A percentile compares a stretch with the other conserved stretches of the same genome.
phyloP scores from a whole-genome alignment of 495 filamentous ascomycete species.

The Penicillium chermesinum region DNA sequence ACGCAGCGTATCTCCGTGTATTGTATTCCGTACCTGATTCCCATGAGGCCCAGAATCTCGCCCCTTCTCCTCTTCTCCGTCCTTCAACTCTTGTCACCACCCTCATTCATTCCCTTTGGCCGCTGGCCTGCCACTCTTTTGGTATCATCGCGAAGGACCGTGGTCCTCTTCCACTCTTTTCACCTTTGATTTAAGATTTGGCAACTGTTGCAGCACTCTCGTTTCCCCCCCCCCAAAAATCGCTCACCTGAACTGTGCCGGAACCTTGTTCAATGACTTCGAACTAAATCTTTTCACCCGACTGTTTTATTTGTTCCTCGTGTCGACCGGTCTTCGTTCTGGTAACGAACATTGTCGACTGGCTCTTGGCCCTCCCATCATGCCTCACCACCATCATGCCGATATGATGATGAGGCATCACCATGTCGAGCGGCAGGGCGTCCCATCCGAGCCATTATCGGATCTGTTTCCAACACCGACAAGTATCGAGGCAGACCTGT shows the following conservation, averaged over 20 bases:
- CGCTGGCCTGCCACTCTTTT: slow-evolving; percentile 33
- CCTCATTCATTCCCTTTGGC: slow-evolving; percentile 24
- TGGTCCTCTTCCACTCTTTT: slow-evolving; percentile 32
- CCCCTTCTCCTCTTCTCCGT: slow-evolving; percentile 23
- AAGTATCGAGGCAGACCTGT: slow-evolving; percentile 5
- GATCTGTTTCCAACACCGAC: slow-evolving; percentile 15
- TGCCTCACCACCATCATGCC: slow-evolving; percentile 33
- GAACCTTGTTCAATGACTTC: slow-evolving; percentile 9
- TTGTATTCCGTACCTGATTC: background rate
- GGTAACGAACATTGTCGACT: slow-evolving; percentile 2
- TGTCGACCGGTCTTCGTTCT: slow-evolving; percentile 6
- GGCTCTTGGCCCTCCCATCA: slow-evolving; percentile 11
- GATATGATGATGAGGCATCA: slow-evolving; percentile 19
- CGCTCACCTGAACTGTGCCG: too few relatives aligned
- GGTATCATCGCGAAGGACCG: slow-evolving; percentile 15
- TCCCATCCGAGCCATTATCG: slow-evolving; percentile 25
- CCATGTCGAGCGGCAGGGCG: slow-evolving; percentile 23
- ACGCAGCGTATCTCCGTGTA: background rate
- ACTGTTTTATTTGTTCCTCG: background rate
- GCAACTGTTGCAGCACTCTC: too few relatives aligned
- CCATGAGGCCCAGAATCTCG: background rate
- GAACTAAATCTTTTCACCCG: background rate
- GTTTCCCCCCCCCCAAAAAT: too few relatives aligned
- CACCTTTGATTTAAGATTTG: background rate
- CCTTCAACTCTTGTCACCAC: slow-evolving; percentile 10